A percentile compares a stretch with the other conserved stretches of the same genome.
phyloP scores from a whole-genome alignment of 2,329 filamentous ascomycete genomes.

The Didymella pomorum region DNA sequence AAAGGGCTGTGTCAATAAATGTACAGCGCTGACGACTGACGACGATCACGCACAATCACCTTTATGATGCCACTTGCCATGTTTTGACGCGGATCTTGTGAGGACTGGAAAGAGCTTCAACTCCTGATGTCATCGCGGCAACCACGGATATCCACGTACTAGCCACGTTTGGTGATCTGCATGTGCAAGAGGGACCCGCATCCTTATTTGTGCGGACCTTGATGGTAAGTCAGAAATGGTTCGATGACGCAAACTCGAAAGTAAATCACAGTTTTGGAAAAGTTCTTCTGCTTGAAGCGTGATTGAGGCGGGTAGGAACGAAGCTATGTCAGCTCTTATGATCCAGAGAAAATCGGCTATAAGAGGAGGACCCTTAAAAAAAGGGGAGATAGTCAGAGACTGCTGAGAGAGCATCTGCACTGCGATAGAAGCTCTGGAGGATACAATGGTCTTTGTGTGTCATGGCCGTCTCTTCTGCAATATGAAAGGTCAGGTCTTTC shows the following conservation, averaged over 20 bases:
- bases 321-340: no score
- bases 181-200: background rate
- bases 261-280: background rate
- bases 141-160: conserved; percentile 1
- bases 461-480: no score
- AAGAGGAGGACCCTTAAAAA: no score
- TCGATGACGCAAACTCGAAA: background rate
- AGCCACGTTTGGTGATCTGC: conserved; percentile 1
- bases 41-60: conserved; percentile 2
- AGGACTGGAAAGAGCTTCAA: conserved; percentile 10
- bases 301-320: background rate
- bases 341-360: no score
- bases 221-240: background rate
- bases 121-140: conserved; percentile 14
- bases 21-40: conserved; percentile 4
- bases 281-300: background rate
- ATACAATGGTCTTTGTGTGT: no score
- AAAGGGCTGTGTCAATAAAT: background rate
- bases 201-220: background rate
- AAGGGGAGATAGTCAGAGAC: no score
- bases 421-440: no score
- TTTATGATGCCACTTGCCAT: conserved; percentile 7
- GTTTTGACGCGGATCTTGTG: conserved; percentile 19
- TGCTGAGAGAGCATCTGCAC: no score
- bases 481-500: background rate